phyloP scores from a whole-genome alignment of 2,329 filamentous ascomycete species.

The Colletotrichum ledebouriae region DNA sequence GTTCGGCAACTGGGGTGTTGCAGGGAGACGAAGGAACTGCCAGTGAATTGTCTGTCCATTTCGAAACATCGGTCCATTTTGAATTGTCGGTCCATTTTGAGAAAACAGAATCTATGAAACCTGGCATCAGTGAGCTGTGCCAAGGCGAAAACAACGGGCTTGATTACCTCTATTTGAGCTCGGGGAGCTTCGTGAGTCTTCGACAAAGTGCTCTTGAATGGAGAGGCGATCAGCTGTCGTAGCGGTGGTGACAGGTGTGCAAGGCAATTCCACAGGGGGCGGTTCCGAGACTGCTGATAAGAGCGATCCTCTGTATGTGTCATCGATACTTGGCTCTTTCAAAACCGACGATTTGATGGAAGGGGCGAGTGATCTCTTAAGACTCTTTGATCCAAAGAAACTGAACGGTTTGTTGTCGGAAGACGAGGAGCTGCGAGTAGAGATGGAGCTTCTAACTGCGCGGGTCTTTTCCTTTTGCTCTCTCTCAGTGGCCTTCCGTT shows the following conservation, averaged over 20 bases:
- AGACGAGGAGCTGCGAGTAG: constrained; percentile 60
- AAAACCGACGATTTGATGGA: constrained; percentile 41
- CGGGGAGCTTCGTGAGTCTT: constrained; percentile 41
- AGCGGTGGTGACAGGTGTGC: constrained; percentile 12
- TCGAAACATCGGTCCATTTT: constrained; percentile 7
- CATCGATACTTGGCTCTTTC: constrained; percentile 35
- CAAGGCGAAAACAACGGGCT: constrained; percentile 7
- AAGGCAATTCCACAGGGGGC: constrained; percentile 23
- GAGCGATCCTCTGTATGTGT: constrained; percentile 34
- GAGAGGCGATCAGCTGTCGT: constrained; percentile 19
- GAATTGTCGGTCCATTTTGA: constrained; percentile 58
- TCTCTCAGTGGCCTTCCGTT: constrained; percentile 61
- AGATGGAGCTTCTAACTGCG: constrained; percentile 53
- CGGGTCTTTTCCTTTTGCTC: constrained; percentile 51
- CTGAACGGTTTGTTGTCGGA: constrained; percentile 56
- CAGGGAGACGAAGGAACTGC: constrained; percentile 51
- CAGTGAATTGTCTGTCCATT: constrained; percentile 40
- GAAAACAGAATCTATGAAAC: constrained; percentile 56
- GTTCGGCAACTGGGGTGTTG: constrained; percentile 50
- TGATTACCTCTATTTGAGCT: constrained; percentile 52
- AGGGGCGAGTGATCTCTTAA: constrained; percentile 50
- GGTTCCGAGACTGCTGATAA: constrained; percentile 36
- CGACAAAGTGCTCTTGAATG: constrained; percentile 30
- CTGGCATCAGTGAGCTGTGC: constrained; percentile 44
- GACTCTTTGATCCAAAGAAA: constrained; percentile 58